Percentiles rank a stretch among this genome's conserved stretches.
phyloP scores from a whole-genome alignment of 2,329 filamentous ascomycete genomes.

The Cladophialophora bantiana region DNA sequence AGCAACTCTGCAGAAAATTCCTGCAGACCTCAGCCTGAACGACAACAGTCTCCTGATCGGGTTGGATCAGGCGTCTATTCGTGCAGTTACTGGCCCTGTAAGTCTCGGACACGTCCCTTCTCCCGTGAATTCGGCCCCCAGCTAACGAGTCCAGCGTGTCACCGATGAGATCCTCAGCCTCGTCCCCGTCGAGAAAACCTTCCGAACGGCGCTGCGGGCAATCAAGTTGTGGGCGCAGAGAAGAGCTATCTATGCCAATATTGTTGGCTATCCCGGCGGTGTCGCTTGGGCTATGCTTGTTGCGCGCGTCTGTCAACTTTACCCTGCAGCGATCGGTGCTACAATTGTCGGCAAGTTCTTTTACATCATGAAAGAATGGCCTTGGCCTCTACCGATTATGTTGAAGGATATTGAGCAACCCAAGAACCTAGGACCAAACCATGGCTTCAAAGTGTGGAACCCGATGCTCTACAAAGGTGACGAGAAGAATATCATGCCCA shows the following conservation, averaged over 20 bases:
- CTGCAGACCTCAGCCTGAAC: slow-evolving; percentile 75
- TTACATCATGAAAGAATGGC: slow-evolving; percentile 86
- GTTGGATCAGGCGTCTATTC: slow-evolving; percentile 82
- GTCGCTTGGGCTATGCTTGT: slow-evolving; percentile 99
- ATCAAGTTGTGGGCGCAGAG: slow-evolving; percentile 96
- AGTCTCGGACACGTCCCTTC: background rate
- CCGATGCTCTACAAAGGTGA: slow-evolving; percentile 83
- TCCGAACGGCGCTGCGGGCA: slow-evolving; percentile 84
- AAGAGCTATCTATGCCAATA: slow-evolving; percentile 92
- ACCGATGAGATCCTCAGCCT: slow-evolving; percentile 89
- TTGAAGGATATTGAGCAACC: slow-evolving; percentile 87
- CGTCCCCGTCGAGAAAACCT: slow-evolving; percentile 88
- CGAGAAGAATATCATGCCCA: slow-evolving; percentile 89
- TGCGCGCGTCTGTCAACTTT: slow-evolving; percentile 92
- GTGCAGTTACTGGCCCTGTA: slow-evolving; percentile 84
- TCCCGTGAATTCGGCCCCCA: background rate
- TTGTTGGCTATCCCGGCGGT: slow-evolving; percentile 94
- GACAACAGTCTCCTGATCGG: slow-evolving; percentile 86
- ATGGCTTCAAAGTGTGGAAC: slow-evolving; percentile 78
- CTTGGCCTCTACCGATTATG: slow-evolving; percentile 91
- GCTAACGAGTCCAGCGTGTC: slow-evolving; percentile 62
- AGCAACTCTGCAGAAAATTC: slow-evolving; percentile 72
- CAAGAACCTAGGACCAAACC: slow-evolving; percentile 68
- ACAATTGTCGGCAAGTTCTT: slow-evolving; percentile 95
- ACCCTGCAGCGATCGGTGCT: slow-evolving; percentile 87